Conservation (phyloP, 164 flowering plant genomes). For the Magnolia sinica region DNA sequence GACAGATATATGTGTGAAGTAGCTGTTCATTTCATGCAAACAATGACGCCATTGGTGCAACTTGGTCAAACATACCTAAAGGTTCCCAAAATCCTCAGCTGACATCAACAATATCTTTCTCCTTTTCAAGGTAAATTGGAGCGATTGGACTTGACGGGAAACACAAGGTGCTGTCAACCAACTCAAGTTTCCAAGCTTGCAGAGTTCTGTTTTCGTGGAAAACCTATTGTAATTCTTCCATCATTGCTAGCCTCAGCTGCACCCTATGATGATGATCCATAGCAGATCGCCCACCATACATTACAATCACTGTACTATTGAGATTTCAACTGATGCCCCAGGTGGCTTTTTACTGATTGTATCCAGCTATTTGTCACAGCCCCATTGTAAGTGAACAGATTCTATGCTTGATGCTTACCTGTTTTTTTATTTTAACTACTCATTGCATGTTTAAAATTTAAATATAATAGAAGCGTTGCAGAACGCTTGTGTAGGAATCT, state of each 20-base stretch:
- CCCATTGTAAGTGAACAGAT: not conserved
- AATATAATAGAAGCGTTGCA: not conserved
- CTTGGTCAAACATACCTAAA: not conserved
- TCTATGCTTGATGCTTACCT: not conserved
- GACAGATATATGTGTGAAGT: not conserved
- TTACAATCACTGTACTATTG: not conserved
- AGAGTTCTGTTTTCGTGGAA: slow-evolving; percentile 38
- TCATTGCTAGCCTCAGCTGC: slow-evolving; percentile 13
- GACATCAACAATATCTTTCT: slow-evolving; percentile 1
- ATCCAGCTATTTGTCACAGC: not conserved
- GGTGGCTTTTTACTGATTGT: not conserved
- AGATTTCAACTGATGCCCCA: not conserved
- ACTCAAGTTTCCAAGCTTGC: slow-evolving; percentile 25
- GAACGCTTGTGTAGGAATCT: no score
- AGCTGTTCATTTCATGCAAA: not conserved
- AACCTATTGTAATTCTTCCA: slow-evolving; percentile 39
- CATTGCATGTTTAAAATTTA: not conserved
- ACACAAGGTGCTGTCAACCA: slow-evolving; percentile 23
- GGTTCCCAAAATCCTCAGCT: not conserved
- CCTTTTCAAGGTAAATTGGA: slow-evolving; percentile 39
- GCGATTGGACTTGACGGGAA: slow-evolving; percentile 59
- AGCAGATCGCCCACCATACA: slow-evolving; percentile 7
- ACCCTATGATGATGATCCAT: slow-evolving; percentile 61
- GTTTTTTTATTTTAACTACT: no score
- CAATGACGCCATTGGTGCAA: not conserved